A percentile compares a stretch with the other conserved stretches of the same genome.
Conservation (phyloP, 169 alveolate genomes). For the Perkinsus marinus region DNA sequence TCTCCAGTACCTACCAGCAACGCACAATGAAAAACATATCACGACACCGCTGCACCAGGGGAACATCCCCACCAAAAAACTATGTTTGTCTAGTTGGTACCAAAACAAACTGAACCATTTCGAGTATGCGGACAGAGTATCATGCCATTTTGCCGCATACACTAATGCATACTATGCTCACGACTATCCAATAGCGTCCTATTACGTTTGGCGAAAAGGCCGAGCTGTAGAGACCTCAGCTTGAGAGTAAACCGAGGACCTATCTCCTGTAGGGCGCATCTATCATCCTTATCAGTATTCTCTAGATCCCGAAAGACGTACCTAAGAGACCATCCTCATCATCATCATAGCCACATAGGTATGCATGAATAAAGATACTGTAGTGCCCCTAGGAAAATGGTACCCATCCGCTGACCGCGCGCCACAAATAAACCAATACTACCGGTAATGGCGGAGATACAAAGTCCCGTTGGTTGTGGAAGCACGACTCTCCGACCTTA, state of each 20-base stretch:
- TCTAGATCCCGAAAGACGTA: constrained; percentile 48
- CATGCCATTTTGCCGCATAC: too few species aligned
- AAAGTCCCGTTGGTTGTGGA: constrained; percentile 96
- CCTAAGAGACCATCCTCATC: too few species aligned
- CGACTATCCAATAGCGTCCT: not conserved
- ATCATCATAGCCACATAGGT: too few species aligned
- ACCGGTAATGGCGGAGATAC: constrained; percentile 96
- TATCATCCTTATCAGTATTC: constrained; percentile 12
- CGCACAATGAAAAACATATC: too few species aligned
- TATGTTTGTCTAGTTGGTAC: too few species aligned
- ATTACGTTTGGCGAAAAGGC: constrained; percentile 37
- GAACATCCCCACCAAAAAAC: too few species aligned
- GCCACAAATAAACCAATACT: constrained; percentile 13
- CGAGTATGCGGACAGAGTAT: too few species aligned
- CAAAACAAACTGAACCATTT: too few species aligned
- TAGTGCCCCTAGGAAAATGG: too few species aligned
- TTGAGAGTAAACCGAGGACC: constrained; percentile 97
- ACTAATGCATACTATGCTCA: not conserved
- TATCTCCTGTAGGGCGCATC: constrained; percentile 86
- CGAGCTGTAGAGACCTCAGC: constrained; percentile 76
- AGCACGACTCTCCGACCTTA: constrained; percentile 89
- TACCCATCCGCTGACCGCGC: too few species aligned
- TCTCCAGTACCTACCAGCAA: constrained; percentile 40
- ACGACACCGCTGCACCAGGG: too few species aligned
- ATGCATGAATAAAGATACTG: too few species aligned